Percentiles rank a stretch among this genome's conserved stretches.
Evolutionary conservation across 1,284 basidiomycete genomes (phyloP).

Genomic region (Athelia psychrophila): DNA sequence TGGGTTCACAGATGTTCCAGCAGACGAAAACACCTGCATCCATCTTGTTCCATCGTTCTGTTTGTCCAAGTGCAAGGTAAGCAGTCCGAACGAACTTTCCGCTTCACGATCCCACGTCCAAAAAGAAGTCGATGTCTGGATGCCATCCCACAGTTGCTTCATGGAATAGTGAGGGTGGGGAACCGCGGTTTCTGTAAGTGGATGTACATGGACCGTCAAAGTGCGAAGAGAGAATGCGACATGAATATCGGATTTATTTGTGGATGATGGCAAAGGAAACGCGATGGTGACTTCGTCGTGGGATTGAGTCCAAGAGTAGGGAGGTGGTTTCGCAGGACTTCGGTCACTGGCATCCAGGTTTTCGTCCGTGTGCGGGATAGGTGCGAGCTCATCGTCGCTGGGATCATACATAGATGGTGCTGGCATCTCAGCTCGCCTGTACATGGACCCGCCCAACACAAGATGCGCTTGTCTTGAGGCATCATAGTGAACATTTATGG

Average conservation of each 20-base stretch:
- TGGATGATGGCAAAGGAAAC: slow-evolving; percentile 75
- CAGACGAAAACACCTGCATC: slow-evolving; percentile 74
- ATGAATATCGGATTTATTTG: slow-evolving; percentile 60
- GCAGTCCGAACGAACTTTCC: slow-evolving; percentile 59
- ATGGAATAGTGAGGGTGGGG: slow-evolving; percentile 59
- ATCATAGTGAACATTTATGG: slow-evolving; percentile 57
- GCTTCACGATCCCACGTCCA: slow-evolving; percentile 88
- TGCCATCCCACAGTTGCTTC: slow-evolving; percentile 73
- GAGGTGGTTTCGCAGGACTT: slow-evolving; percentile 46
- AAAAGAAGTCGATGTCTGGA: slow-evolving; percentile 69
- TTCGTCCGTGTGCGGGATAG: slow-evolving; percentile 62
- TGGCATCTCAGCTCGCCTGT: slow-evolving; percentile 36
- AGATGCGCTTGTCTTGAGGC: slow-evolving; percentile 43
- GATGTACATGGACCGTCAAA: slow-evolving; percentile 62
- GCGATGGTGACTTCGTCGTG: slow-evolving; percentile 79
- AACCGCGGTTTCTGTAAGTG: slow-evolving; percentile 27
- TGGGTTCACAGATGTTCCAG: slow-evolving; percentile 27
- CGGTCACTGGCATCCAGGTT: slow-evolving; percentile 37
- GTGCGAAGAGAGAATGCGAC: slow-evolving; percentile 65
- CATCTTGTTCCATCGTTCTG: slow-evolving; percentile 77
- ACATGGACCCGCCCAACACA: slow-evolving; percentile 56
- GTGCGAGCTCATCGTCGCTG: slow-evolving; percentile 58
- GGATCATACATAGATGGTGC: slow-evolving; percentile 46
- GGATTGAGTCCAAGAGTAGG: slow-evolving; percentile 92
- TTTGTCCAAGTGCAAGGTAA: slow-evolving; percentile 87